These are phyloP conservation scores for Coemansia sp. DNA, from an alignment of 192 early-diverging fungal genomes.

Conservation along the genomic window DNA sequence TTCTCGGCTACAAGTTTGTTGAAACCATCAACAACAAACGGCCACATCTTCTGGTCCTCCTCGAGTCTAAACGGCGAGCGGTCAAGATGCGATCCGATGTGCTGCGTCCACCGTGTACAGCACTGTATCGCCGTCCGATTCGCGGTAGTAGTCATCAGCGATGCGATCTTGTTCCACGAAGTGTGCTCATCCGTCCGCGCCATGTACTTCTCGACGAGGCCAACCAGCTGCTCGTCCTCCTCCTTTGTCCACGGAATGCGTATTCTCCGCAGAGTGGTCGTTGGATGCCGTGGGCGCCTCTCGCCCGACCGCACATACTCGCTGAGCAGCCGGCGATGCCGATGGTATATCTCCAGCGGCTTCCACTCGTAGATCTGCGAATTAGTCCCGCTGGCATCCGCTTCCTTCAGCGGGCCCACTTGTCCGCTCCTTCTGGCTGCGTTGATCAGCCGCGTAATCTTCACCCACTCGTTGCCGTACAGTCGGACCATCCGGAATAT, in stretches of 20 bases:
- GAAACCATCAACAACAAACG: constrained; percentile 9
- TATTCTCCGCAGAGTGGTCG: not conserved
- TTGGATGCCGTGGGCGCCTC: not conserved
- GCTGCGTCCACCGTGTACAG: constrained; percentile 17
- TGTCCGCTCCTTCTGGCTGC: not conserved
- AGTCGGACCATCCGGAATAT: constrained; percentile 23
- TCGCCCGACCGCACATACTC: not conserved
- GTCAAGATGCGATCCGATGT: constrained; percentile 21
- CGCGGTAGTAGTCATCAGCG: constrained; percentile 5
- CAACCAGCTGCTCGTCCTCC: constrained; percentile 20
- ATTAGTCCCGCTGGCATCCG: too few relatives aligned
- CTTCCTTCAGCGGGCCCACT: not conserved
- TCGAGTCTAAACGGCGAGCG: constrained; percentile 20
- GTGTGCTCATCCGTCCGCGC: constrained; percentile 5
- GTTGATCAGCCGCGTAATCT: constrained; percentile 24
- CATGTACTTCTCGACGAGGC: constrained; percentile 11
- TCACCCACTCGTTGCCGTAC: constrained; percentile 20
- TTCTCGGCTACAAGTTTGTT: not conserved
- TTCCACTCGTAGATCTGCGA: not conserved
- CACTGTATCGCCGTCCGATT: constrained; percentile 15
- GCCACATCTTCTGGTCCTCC: constrained; percentile 32
- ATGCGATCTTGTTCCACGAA: constrained; percentile 21
- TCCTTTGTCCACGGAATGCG: constrained; percentile 14
- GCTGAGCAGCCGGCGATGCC: not conserved
- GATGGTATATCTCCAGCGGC: not conserved